Evolutionary conservation across 371 early-diverging fungal species (phyloP), one percentile per base, ranked within the genome.

Genomic region (Mucor circinelloides): DNA sequence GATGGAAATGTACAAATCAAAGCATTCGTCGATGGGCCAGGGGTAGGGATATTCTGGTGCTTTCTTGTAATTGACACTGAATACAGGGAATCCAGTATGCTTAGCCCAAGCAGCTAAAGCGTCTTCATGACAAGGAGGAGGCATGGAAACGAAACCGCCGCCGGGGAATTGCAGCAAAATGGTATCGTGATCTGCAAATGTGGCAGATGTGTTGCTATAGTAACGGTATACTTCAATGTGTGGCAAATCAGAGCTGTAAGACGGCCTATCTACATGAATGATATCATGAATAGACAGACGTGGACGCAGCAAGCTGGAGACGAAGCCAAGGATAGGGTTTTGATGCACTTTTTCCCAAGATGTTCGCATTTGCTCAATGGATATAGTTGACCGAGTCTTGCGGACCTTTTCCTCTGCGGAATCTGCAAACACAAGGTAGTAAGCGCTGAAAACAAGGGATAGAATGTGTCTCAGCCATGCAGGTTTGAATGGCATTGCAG

Each of bases 41-140:
- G 99, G 98, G 73, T 93, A 98, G 21, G 99, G 96, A 65, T 88
- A 89, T 78, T 97, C 97, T 19, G 99, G 99, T 2, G 97, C 95
- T 79, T 98, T 98, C 59, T 90, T 93, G 68, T 97, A 97, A 68
- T 98, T 91, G 64, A 98, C 85, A 63, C 92, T 88, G 28, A 95
- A 74, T 1, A 98, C 87, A 2, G 91, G 87, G 1, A 88, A 71
- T 1, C 80, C 78, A 0, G 91, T 91, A 56, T 82, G 85, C 28
- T 81, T 83, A 10, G 93, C 91, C 90, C 91, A 92, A 1, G 77
- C 76, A 56, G 87, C 75, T 27, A 94, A 55, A 32, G 91, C 88
- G 61, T 91, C 91, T 67, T 88, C 87, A 52, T 94, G 94, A 65
- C 91, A 88, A 12, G 76, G 74, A n/a, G 93, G 94, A 15, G 86